These are phyloP conservation scores for Penicillium expansum DNA, from an alignment of 2,329 filamentous ascomycete genomes.

Conservation along the genomic window DNA sequence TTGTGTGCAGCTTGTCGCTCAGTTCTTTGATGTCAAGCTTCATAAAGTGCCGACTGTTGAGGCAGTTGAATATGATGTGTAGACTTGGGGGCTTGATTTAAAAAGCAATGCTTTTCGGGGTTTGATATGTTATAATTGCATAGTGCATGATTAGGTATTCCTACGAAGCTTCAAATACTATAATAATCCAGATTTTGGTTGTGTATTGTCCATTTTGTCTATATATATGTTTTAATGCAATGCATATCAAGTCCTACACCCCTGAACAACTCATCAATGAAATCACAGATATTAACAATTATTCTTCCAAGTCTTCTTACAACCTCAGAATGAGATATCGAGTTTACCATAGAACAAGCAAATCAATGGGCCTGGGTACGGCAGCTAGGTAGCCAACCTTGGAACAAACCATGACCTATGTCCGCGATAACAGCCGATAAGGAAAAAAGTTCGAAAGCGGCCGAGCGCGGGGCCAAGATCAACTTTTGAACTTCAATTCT, in stretches of 20 bases:
- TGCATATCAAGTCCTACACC: not conserved
- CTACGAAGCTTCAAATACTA: not conserved
- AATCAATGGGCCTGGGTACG: not conserved
- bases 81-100: not conserved
- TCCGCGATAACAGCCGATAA: conserved; percentile 24
- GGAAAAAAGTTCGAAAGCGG: conserved; percentile 26
- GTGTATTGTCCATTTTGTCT: not conserved
- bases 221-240: not conserved
- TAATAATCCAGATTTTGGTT: not conserved
- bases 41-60: conserved; percentile 34
- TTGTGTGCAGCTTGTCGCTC: conserved; percentile 30
- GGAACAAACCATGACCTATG: not conserved
- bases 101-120: not conserved
- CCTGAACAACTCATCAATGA: not conserved
- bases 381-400: no score
- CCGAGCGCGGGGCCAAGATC: conserved; percentile 17
- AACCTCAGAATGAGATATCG: not conserved
- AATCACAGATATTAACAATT: not conserved
- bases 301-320: not conserved
- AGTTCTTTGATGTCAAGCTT: conserved; percentile 29
- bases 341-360: not conserved
- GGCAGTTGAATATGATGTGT: conserved; percentile 33
- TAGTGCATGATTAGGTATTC: not conserved
- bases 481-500: conserved; percentile 8
- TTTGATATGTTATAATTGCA: not conserved